Base-by-base conservation (phyloP, 805 yeast genomes). In the Saccharomycopsis fodiens region DNA sequence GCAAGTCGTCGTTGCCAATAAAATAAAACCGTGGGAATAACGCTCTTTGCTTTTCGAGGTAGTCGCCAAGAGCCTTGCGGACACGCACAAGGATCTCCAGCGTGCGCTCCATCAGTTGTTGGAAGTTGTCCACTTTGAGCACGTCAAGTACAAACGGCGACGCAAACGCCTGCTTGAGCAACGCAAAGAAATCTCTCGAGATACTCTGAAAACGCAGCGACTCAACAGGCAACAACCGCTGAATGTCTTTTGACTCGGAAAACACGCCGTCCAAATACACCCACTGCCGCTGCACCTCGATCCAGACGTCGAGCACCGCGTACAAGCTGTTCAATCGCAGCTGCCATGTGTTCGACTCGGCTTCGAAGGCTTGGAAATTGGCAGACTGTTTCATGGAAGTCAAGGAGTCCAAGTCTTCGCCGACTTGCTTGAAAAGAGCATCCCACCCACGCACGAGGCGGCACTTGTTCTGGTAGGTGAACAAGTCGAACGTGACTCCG, bases 251-350 rank as follows among this genome's bases (percentile, higher is more conserved):
- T 36, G 72, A 74, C 1, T 69, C 64, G 3, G 76, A 79, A 56
- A 91, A 82, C 0, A 87, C 77, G 2, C 95, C 96, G 52, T 78
- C 81, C 19, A 89, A 66, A 58, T 91, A 87, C 1, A 85, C 75
- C 95, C 95, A 89, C 55, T 82, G 85, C n/a, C 82, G 67, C 60
- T 91, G 97, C 1, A 79, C 84, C 29, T 86, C 95, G 22, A 83
- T 71, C 95, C 96, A 88, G 0, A 62, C 56, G 51, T 79, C 85
- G 29, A 85, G 66, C 1, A 85, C 57, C 1, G 66, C 63, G 36
- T 69, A 70, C 1, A 86, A 54, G 0, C 57, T 54, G 39, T 71
- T 73, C n/a, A 91, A 57, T 45, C 69, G 73, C 0, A 64, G 65
- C 51, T 82, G 88, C 68, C 86, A 68, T 1, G 64, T 67, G 5